Evolutionary conservation across 2,329 filamentous ascomycete genomes (phyloP).

Genomic region (Ustulina deusta): DNA sequence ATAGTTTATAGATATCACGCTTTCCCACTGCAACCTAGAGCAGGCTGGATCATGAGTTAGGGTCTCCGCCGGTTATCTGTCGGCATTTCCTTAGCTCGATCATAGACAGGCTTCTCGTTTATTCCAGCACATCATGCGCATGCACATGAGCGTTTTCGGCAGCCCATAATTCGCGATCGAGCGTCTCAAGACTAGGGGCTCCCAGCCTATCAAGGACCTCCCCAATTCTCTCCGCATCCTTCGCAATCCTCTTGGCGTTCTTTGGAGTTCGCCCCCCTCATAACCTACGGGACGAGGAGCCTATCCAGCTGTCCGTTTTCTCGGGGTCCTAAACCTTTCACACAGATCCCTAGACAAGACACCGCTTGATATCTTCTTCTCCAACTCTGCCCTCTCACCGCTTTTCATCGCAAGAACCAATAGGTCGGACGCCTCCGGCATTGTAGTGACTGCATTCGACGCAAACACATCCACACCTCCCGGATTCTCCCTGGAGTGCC

Average conservation of each 20-base stretch:
- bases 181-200: neutral
- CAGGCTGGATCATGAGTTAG: neutral
- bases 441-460: neutral
- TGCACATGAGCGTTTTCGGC: slow-evolving; percentile 19
- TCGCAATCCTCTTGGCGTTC: neutral
- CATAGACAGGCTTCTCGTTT: slow-evolving; percentile 8
- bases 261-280: neutral
- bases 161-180: slow-evolving; percentile 21
- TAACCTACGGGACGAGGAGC: neutral
- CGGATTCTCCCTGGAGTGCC: neutral
- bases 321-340: neutral
- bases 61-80: slow-evolving; percentile 1
- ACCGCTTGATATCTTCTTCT: slow-evolving; percentile 1
- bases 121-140: slow-evolving; percentile 19
- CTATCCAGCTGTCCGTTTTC: neutral
- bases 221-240: slow-evolving; percentile 26
- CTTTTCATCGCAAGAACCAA: neutral
- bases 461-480: neutral
- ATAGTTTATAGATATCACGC: neutral
- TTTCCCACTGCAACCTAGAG: slow-evolving; percentile 1
- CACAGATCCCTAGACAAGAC: neutral
- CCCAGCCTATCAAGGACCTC: slow-evolving; percentile 12
- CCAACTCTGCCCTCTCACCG: slow-evolving; percentile 11
- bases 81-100: neutral
- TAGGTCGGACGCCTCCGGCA: neutral